Base-by-base conservation (phyloP, 176 grass and related monocot genomes). In the Eragrostis nindensis region DNA sequence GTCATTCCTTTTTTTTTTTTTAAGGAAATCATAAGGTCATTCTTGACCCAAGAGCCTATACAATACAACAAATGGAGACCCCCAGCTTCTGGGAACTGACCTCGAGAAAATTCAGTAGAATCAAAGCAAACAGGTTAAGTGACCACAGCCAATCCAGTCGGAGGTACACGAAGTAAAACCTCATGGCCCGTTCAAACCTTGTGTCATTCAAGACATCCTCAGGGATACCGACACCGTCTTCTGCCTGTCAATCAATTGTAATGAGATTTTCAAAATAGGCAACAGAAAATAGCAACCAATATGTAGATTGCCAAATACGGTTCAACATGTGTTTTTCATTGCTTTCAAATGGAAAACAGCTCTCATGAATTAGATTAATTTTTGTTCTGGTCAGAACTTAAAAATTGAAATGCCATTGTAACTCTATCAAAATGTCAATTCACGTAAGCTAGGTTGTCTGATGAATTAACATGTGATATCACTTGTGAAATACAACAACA, bases 71-170 rank as follows among this genome's bases (percentile, higher is more conserved):
- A 16, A 62, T 36, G 3, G 66, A 52, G 48, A 55, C 50, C 7
- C 2, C 3, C 52, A 71, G 13, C 12, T 46, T 66, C 63, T 13
- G 2, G 32, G 32, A 90, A 93, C 88, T 80, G 62, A 97, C 92
- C 95, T 94, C 95, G 2, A 98, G 83, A 85, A 98, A 98, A 79
- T 93, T 98, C 67, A 98, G 83, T 30, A 94, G 83, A 82, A 98
- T 76, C 84, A 98, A 85, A 56, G 95, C 92, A 81, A 92, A 87
- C 43, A 98, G 84, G 80, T 98, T 98, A 80, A 98, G 88, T 71
- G 92, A 93, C 95, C 95, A 94, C 38, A 98, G 88, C 83, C 87
- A 93, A 84, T 98, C 88, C 48, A 98, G 78, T 46, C 79, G 74
- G 44, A 94, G 86, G 72, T 92, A 98, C 61, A 89, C 75, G 45